A percentile compares a stretch with the other conserved stretches of the same genome.
Evolutionary conservation across 768 basidiomycete species (phyloP).

Genomic region (Sporobolomyces roseus): DNA sequence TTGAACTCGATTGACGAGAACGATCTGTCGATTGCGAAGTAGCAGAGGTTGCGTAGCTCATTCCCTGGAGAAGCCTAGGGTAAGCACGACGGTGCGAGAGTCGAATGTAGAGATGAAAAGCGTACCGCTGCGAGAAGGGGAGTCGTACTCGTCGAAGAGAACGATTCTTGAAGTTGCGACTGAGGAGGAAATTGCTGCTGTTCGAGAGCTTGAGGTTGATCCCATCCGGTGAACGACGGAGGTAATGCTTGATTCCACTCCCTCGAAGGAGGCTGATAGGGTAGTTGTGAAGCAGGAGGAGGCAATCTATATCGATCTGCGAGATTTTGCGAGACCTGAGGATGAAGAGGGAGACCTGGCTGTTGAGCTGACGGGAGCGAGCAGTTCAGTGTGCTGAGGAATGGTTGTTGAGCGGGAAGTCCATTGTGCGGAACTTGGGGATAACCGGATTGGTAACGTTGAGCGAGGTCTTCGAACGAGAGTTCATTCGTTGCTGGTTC

Average conservation of each 20-base stretch:
- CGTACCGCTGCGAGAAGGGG: not conserved
- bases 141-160: not conserved
- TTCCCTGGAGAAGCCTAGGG: not conserved
- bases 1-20: conserved; percentile 14
- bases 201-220: not conserved
- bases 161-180: not conserved
- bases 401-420: no score
- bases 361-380: no score
- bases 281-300: not conserved
- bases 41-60: not conserved
- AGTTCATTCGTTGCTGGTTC: no score
- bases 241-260: conserved; percentile 6
- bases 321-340: no score
- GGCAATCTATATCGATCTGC: not conserved
- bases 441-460: no score
- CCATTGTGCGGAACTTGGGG: no score
- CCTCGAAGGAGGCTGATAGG: not conserved
- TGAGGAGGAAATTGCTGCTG: not conserved
- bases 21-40: not conserved
- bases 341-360: no score
- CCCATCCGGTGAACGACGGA: not conserved
- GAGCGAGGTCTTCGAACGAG: no score
- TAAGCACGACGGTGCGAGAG: not conserved
- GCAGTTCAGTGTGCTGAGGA: no score
- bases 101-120: not conserved